Conservation (phyloP, 73 alveolate species). For the Paramecium sexaurelia region DNA sequence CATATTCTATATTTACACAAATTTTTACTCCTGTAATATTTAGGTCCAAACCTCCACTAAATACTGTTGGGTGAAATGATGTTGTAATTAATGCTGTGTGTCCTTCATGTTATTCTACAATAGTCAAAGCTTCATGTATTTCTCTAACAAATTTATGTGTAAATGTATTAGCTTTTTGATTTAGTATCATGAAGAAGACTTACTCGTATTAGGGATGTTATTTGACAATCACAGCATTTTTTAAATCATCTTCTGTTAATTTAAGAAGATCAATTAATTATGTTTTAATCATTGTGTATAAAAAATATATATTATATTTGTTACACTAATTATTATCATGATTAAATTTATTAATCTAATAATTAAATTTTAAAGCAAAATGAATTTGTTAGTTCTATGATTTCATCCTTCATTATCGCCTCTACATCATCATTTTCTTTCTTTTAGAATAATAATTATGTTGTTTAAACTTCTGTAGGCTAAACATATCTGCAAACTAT, state of each 20-base stretch:
- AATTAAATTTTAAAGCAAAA: neutral
- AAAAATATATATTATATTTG: neutral
- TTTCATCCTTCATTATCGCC: neutral
- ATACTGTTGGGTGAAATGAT: conserved; percentile 59
- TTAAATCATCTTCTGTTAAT: neutral
- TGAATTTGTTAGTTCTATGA: neutral
- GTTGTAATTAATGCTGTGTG: conserved; percentile 64
- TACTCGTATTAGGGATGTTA: conserved; percentile 11
- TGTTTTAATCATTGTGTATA: neutral
- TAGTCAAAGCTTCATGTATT: neutral
- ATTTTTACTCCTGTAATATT: conserved; percentile 38
- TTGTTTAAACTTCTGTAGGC: neutral
- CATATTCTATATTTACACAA: neutral
- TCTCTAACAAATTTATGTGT: conserved; percentile 18
- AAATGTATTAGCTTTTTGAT: conserved; percentile 50
- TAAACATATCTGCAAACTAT: neutral
- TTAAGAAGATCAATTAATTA: neutral
- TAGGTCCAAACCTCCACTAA: conserved; percentile 62
- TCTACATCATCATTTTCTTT: conserved; percentile 8
- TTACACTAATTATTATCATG: neutral
- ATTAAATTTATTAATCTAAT: neutral
- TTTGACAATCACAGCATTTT: neutral
- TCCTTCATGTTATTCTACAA: conserved; percentile 65
- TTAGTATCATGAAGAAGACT: neutral
- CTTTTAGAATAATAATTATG: neutral